Conservation (phyloP, 2,329 filamentous ascomycete species). For the Colletotrichum costaricense region DNA sequence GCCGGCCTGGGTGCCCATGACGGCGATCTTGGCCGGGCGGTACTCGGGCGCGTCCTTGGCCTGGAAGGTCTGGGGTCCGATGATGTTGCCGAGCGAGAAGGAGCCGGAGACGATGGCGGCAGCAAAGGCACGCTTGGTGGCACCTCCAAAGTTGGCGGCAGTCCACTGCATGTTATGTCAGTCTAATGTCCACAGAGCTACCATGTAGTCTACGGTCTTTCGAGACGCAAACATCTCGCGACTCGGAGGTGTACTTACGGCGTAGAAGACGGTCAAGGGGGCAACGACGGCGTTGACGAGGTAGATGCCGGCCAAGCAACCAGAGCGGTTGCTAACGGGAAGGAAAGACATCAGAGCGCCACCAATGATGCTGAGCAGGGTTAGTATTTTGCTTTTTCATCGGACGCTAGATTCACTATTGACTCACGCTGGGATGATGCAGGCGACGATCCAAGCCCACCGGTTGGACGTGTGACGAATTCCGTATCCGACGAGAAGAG, state of each 20-base stretch:
- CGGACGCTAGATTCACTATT: neutral
- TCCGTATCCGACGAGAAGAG: constrained; percentile 59
- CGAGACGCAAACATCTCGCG: neutral
- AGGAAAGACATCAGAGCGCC: constrained; percentile 66
- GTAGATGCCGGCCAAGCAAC: constrained; percentile 61
- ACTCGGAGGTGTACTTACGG: constrained; percentile 43
- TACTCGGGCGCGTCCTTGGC: constrained; percentile 62
- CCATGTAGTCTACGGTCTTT: no score
- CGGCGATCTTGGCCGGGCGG: constrained; percentile 64
- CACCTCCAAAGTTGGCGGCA: constrained; percentile 62
- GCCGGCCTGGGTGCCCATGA: constrained; percentile 62
- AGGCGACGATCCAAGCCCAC: constrained; percentile 61
- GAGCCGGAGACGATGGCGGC: constrained; percentile 60
- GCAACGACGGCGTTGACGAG: constrained; percentile 62
- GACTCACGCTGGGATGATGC: constrained; percentile 59
- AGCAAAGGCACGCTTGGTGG: constrained; percentile 64
- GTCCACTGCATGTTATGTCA: constrained; percentile 50
- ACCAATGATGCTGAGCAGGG: constrained; percentile 53
- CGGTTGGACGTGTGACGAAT: constrained; percentile 59
- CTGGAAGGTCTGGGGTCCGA: constrained; percentile 68
- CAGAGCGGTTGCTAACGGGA: constrained; percentile 55
- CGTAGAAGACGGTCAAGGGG: constrained; percentile 58
- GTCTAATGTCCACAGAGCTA: neutral
- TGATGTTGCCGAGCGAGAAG: constrained; percentile 66
- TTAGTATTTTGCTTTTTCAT: neutral